Percentiles rank a stretch among this genome's conserved stretches.
phyloP scores from a whole-genome alignment of 345 rosid species.

The Populus deltoides region DNA sequence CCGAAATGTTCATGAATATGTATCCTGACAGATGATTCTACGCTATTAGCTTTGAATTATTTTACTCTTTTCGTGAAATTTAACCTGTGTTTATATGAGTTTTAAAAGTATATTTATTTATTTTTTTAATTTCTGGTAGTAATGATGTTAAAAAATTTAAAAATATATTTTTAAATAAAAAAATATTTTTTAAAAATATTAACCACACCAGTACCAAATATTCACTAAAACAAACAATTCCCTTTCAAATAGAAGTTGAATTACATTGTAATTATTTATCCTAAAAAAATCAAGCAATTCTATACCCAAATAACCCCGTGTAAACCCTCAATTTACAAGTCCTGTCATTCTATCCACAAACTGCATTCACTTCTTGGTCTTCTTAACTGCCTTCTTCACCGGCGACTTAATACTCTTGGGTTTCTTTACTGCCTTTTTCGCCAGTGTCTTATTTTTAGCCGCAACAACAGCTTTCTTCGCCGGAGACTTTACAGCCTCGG shows the following conservation, averaged over 20 bases:
- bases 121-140: too few relatives aligned
- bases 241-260: neutral
- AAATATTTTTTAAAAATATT: too few relatives aligned
- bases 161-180: too few relatives aligned
- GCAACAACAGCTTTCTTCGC: constrained; percentile 1
- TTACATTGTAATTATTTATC: neutral
- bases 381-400: constrained; percentile 5
- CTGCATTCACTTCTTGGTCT: neutral
- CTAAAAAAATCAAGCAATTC: neutral
- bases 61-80: too few relatives aligned
- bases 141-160: too few relatives aligned
- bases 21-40: too few relatives aligned
- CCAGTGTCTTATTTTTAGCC: constrained; percentile 2
- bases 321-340: neutral
- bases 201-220: too few relatives aligned
- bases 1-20: constrained; percentile 23
- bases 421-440: constrained; percentile 7
- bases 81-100: too few relatives aligned
- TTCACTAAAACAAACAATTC: neutral
- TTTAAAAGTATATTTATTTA: too few relatives aligned
- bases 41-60: too few relatives aligned
- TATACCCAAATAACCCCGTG: neutral
- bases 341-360: too few relatives aligned
- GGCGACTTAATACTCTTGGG: constrained; percentile 16
- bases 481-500: neutral